phyloP scores from a whole-genome alignment of 441 rosid species.

The Populus hybrid region DNA sequence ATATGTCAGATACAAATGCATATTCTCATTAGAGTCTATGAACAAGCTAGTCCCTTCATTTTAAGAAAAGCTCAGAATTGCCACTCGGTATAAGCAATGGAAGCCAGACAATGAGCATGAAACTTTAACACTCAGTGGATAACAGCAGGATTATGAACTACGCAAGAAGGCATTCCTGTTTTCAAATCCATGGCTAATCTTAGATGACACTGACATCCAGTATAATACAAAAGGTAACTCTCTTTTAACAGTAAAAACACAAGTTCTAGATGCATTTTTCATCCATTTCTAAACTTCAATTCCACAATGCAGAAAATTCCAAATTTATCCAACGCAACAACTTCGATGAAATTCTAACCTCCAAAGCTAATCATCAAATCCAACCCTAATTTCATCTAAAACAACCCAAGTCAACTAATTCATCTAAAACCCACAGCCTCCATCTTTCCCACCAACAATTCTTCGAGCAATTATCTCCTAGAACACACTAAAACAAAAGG shows the following conservation, averaged over 20 bases:
- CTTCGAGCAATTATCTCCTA: neutral
- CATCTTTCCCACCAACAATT: neutral
- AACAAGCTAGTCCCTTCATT: neutral
- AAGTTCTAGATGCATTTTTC: neutral
- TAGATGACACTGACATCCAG: neutral
- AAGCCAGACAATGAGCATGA: neutral
- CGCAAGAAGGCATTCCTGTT: neutral
- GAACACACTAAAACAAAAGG: neutral
- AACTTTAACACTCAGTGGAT: neutral
- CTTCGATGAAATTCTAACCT: neutral
- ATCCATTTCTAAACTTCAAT: neutral
- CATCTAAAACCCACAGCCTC: neutral
- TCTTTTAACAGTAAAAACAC: neutral
- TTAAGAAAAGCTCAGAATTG: neutral
- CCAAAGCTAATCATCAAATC: neutral
- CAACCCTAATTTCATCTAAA: neutral
- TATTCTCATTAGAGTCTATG: neutral
- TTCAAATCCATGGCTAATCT: neutral
- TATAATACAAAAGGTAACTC: neutral
- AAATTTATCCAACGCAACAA: neutral
- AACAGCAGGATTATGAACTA: neutral
- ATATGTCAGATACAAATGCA: neutral
- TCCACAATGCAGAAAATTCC: neutral
- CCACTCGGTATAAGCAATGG: neutral
- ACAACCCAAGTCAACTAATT: neutral